These are phyloP conservation scores for Ustilago loliicola DNA, from an alignment of 1,284 basidiomycete genomes.

Conservation along the genomic window DNA sequence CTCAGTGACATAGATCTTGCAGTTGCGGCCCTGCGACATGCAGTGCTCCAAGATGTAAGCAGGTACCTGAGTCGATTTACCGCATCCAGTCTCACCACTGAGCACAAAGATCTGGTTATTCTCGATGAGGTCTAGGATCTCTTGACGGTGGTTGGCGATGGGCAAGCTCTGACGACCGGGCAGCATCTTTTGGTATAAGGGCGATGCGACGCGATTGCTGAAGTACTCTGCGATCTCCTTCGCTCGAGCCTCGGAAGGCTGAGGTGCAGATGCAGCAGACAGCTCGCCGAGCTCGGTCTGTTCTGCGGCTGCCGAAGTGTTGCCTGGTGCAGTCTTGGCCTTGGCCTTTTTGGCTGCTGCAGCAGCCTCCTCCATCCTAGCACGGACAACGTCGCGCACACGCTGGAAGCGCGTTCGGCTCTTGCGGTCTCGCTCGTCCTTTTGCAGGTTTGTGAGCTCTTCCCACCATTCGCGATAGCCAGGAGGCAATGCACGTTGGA, in stretches of 20 bases:
- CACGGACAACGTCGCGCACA: conserved; percentile 77
- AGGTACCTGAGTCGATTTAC: conserved; percentile 97
- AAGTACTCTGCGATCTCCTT: conserved; percentile 48
- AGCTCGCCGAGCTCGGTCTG: conserved; percentile 52
- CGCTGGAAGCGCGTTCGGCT: conserved; percentile 75
- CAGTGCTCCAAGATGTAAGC: conserved; percentile 94
- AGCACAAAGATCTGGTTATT: conserved; percentile 89
- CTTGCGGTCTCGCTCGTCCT: conserved; percentile 76
- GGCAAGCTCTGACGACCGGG: conserved; percentile 82
- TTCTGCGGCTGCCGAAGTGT: conserved; percentile 23
- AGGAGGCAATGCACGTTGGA: conserved; percentile 76
- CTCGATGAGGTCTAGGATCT: conserved; percentile 82
- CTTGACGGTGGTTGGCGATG: conserved; percentile 85
- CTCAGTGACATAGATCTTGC: conserved; percentile 96
- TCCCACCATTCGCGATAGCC: conserved; percentile 92
- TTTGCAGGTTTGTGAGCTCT: conserved; percentile 81
- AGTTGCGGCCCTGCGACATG: conserved; percentile 82
- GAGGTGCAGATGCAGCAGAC: conserved; percentile 40
- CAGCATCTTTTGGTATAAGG: conserved; percentile 87
- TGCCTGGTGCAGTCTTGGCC: conserved; percentile 25
- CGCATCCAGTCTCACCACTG: conserved; percentile 98
- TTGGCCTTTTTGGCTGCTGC: conserved; percentile 51
- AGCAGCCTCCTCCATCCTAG: conserved; percentile 73
- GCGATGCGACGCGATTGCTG: conserved; percentile 32
- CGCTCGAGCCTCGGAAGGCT: conserved; percentile 39